Evolutionary conservation across 805 yeast genomes (phyloP), one percentile per base, ranked within the genome.

Genomic region (Schwanniomyces sp.): DNA sequence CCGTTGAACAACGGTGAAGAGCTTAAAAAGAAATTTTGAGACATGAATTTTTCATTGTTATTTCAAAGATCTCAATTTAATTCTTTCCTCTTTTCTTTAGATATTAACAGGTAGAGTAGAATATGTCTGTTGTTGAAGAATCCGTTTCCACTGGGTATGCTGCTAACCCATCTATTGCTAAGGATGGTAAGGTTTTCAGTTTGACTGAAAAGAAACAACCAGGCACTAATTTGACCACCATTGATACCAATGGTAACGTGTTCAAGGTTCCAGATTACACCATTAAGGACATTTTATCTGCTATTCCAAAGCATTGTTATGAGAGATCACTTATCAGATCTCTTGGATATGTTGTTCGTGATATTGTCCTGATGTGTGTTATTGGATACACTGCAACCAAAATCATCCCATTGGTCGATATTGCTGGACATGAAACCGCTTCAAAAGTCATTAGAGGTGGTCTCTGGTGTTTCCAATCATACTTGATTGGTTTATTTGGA

Each of bases 221-320:
- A 8, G 34, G 32, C 11, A 32, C 40, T 5, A 43, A 43, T 26
- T 43, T 67, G 44, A 57, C 61, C n/a, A 80, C 84, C 30, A 66
- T 73, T 43, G 80, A 80, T 58, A 74, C 83, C 17, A 56, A 67
- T 50, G 87, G 87, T 42, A 70, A 77, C 24, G 76, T 67, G 21
- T 82, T 81, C 62, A 70, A 73, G 44, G 86, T 77, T 4, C 87
- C 87, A n/a, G 84, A 82, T 55, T 82, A 69, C 66, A 67, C 84
- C 50, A 81, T 82, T 59, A 78, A 76, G 62, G 84, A 81, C 49
- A 73, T 82, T 45, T 66, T 82, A 49, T 69, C 72, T 43, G 82
- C 81, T 32, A 81, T 82, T 54, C 87, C 87, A 53, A 74, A 76
- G 51, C 81, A 80, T 52, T 82, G 87, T 56, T 82, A 80, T 56